phyloP scores from a whole-genome alignment of 371 early-diverging fungal genomes.

The Mucor racemosus region DNA sequence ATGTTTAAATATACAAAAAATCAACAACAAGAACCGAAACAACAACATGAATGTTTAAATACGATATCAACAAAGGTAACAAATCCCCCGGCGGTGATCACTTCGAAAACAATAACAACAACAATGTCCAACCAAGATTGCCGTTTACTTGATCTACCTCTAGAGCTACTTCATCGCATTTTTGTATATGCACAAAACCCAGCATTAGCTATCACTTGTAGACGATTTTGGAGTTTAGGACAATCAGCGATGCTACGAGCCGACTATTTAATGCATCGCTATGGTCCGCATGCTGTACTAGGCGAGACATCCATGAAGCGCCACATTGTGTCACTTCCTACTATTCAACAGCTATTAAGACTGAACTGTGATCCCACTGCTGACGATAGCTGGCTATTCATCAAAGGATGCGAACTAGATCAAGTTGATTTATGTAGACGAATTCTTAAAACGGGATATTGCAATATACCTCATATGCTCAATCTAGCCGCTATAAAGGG shows the following conservation, averaged over 20 bases:
- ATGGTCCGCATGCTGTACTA: slow-evolving; percentile 36
- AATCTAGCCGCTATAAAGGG: slow-evolving; percentile 41
- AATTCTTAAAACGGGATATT: slow-evolving; percentile 9
- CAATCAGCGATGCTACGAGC: slow-evolving; percentile 32
- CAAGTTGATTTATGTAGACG: slow-evolving; percentile 20
- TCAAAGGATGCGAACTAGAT: slow-evolving; percentile 26
- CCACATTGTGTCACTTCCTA: slow-evolving; percentile 27
- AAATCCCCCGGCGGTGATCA: not conserved
- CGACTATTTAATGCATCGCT: slow-evolving; percentile 37
- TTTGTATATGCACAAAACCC: slow-evolving; percentile 48
- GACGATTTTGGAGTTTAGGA: slow-evolving; percentile 33
- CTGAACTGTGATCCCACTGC: slow-evolving; percentile 32
- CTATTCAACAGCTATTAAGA: slow-evolving; percentile 32
- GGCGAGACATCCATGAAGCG: slow-evolving; percentile 31
- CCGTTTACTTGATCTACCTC: slow-evolving; percentile 26
- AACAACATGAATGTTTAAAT: not conserved
- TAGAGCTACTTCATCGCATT: slow-evolving; percentile 37
- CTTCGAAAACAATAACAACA: not conserved
- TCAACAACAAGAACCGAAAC: not conserved
- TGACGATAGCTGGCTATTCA: slow-evolving; percentile 36
- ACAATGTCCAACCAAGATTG: not conserved
- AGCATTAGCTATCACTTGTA: slow-evolving; percentile 20
- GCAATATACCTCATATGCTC: slow-evolving; percentile 8
- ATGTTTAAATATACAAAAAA: not conserved
- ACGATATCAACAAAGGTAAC: not conserved